Percentiles rank a stretch among this genome's conserved stretches.
Evolutionary conservation across 176 grass and related monocot genomes (phyloP).

Genomic region (Aechmea fasciata): DNA sequence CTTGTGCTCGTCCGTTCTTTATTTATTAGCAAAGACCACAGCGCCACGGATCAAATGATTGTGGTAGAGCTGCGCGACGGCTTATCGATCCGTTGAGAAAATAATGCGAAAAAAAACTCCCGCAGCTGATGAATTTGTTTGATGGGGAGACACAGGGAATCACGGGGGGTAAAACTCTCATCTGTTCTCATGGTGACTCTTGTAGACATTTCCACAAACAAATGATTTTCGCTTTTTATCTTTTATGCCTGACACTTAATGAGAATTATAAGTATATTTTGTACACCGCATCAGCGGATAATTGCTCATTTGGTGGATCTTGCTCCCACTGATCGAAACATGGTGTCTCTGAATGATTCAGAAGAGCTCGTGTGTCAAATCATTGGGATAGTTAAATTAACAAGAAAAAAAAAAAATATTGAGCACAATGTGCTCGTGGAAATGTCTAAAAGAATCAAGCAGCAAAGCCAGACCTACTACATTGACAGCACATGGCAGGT

Average conservation of each 20-base stretch:
- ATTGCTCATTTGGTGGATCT: conserved; percentile 22
- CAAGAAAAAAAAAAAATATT: background rate
- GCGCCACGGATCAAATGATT: background rate
- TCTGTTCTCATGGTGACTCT: background rate
- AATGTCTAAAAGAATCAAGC: background rate
- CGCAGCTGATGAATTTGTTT: background rate
- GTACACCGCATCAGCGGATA: too few species aligned
- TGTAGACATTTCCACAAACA: background rate
- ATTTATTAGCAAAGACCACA: background rate
- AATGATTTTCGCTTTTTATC: conserved; percentile 1
- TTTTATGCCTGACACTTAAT: conserved; percentile 7
- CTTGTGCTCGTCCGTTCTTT: background rate
- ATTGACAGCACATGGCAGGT: background rate
- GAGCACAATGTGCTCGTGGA: background rate
- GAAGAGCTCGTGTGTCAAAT: background rate
- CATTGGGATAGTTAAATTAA: background rate
- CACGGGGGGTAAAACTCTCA: background rate
- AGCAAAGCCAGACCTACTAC: background rate
- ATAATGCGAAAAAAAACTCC: background rate
- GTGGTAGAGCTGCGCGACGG: background rate
- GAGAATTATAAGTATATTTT: background rate
- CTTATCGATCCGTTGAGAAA: background rate
- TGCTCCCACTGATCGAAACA: conserved; percentile 24
- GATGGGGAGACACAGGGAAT: background rate
- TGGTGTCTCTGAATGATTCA: conserved; percentile 9